Base-by-base conservation (phyloP, 352 stramenopile genomes). In the Thalassiosira mediterranea region DNA sequence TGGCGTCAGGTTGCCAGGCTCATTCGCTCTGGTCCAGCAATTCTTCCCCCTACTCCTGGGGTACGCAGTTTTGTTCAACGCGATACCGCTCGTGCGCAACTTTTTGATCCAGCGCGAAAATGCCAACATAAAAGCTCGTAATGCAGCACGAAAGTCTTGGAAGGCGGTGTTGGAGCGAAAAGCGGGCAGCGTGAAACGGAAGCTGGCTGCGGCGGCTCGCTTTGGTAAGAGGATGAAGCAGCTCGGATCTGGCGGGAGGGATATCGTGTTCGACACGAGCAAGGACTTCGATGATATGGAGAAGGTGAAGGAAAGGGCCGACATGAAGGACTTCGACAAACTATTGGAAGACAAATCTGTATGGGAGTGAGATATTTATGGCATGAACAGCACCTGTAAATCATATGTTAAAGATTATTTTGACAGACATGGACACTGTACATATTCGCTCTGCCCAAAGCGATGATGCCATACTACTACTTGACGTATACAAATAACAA, bases 31-130 rank as follows among this genome's bases (percentile, higher is more conserved):
- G 2, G 83, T 91, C 0, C 85, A 93, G 62, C 60, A 72, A 44
- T 70, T 87, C 28, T 93, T 87, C 66, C 88, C 88, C 1, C 37
- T 90, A 5, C 64, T 94, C 19, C 56, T 92, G 15, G 68, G 48
- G 1, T 94, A 93, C 71, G 88, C 87, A 11, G 52, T 93, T 15
- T 63, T 91, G 21, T 94, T 90, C 72, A 94, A 93, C 73, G 77
- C 78, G 13, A 89, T 93, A 42, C 88, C 88, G 0, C 2, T 92
- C 10, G 77, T 68, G 4, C 68, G 88, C 21, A 88, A 85, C 23
- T 74, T 92, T 49, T 90, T 59, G 75, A 87, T 90, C 11, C 29
- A 85, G 46, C 17, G 61, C 34, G 11, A 91, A 67, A 94, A 94
- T 72, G 61, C 63, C 2, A 69, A 91, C 57, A 94, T 94, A 62